A percentile compares a stretch with the other conserved stretches of the same genome.
Conservation (phyloP, 495 filamentous ascomycete species). For the Daldinia bambusicola region DNA sequence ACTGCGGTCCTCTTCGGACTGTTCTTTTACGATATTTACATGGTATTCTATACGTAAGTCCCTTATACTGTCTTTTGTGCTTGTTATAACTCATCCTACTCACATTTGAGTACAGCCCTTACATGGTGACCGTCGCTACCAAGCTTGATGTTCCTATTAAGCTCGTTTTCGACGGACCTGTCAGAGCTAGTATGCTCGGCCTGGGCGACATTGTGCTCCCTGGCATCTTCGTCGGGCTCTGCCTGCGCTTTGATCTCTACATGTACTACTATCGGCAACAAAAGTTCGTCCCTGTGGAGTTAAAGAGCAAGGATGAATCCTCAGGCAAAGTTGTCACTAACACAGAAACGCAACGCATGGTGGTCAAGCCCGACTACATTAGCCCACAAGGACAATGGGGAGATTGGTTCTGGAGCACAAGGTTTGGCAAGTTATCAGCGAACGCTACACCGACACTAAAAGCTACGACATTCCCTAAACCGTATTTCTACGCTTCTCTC, state of each 20-base stretch:
- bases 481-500: conserved; percentile 85
- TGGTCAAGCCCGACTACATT: conserved; percentile 66
- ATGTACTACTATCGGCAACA: conserved; percentile 72
- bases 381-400: conserved; percentile 78
- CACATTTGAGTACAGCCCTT: conserved; percentile 60
- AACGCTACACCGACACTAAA: conserved; percentile 57
- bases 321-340: conserved; percentile 48
- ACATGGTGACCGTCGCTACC: conserved; percentile 96
- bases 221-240: conserved; percentile 87
- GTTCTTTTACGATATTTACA: conserved; percentile 95
- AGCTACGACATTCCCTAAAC: conserved; percentile 75
- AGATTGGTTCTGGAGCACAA: conserved; percentile 81
- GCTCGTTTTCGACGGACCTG: conserved; percentile 81
- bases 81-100: conserved; percentile 2
- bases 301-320: conserved; percentile 51
- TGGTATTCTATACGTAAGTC: conserved; percentile 91
- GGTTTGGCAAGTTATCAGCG: conserved; percentile 43
- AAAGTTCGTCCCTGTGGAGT: conserved; percentile 50
- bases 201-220: conserved; percentile 95
- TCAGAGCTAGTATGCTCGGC: conserved; percentile 82
- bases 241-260: conserved; percentile 90
- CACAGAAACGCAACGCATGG: conserved; percentile 46
- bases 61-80: neutral
- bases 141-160: conserved; percentile 93
- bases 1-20: conserved; percentile 78